phyloP scores from a whole-genome alignment of 805 yeast genomes.

The Lipomyces orientalis region DNA sequence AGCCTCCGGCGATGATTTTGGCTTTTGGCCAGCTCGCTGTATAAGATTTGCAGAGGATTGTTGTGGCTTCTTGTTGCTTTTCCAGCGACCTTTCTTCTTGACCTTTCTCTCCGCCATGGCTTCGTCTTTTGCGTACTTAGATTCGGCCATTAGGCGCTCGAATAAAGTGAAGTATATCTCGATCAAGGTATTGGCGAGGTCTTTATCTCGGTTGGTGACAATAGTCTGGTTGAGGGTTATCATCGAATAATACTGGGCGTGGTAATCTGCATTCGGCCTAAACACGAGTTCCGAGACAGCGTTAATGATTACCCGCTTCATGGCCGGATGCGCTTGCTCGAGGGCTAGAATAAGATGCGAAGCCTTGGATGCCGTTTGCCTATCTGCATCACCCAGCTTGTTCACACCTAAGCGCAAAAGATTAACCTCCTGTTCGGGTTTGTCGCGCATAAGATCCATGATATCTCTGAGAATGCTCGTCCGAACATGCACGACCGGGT shows the following conservation, averaged over 20 bases:
- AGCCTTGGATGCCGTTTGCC: slow-evolving; percentile 86
- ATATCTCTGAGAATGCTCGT: slow-evolving; percentile 75
- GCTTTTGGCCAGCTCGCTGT: slow-evolving; percentile 12
- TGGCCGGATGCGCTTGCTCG: slow-evolving; percentile 93
- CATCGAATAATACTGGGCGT: slow-evolving; percentile 84
- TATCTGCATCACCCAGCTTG: slow-evolving; percentile 91
- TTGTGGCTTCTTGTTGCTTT: slow-evolving; percentile 52
- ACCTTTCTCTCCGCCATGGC: slow-evolving; percentile 51
- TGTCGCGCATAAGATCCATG: slow-evolving; percentile 77
- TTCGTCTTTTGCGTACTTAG: slow-evolving; percentile 56
- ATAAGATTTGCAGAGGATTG: slow-evolving; percentile 33
- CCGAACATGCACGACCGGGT: slow-evolving; percentile 87
- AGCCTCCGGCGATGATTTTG: slow-evolving; percentile 38
- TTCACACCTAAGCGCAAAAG: slow-evolving; percentile 86
- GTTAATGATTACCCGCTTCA: slow-evolving; percentile 82
- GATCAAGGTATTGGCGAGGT: slow-evolving; percentile 81
- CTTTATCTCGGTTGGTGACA: slow-evolving; percentile 74
- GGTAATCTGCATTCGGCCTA: slow-evolving; percentile 75
- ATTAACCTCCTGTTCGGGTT: slow-evolving; percentile 97
- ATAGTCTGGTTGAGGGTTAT: slow-evolving; percentile 93
- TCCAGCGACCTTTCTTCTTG: slow-evolving; percentile 66
- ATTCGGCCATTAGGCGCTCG: slow-evolving; percentile 77
- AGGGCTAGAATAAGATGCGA: slow-evolving; percentile 79
- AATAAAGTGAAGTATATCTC: slow-evolving; percentile 85
- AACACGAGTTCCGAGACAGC: slow-evolving; percentile 81